Base-by-base conservation (phyloP, 2,329 filamentous ascomycete species). In the Hypoxylon sp. region DNA sequence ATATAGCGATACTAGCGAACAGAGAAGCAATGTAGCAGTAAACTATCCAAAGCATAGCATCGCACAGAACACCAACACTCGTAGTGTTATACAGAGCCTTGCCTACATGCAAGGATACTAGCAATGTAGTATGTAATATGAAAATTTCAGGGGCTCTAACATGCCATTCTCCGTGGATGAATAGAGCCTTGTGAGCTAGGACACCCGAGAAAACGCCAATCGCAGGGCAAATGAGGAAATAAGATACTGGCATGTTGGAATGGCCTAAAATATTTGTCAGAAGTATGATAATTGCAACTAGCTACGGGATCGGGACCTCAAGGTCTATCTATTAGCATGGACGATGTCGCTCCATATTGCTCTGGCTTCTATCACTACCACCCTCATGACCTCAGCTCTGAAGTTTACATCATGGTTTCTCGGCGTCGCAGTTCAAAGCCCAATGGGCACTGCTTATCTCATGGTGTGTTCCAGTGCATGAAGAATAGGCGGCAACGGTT, bases 111-210 rank as follows among this genome's bases (percentile, higher is more conserved):
- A 25, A 21, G 13, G 19, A 23, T 13, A 14, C 11, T 10, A 23
- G 23, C 4, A 48, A n/a, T 11, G 23, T 5, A 19, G 19, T 48
- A 48, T 48, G 43, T 2, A 25, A 13, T 23, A 48, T 13, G 10
- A 48, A 48, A n/a, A 48, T 21, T 25, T 25, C 43, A 25, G 43
- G 43, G 23, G 43, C 43, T 48, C 43, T 21, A 48, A 48, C 23
- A 25, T 48, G 43, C 43, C 43, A 48, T 48, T 48, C 43, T 14
- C 43, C 43, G 7, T 48, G 43, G 10, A 48, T 48, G 43, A 48
- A 48, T 10, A 48, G 21, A 48, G 43, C 19, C 2, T 5, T 21
- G 43, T 48, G 43, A 21, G 43, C 19, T 13, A 48, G 19, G 43
- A 48, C 11, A 19, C 43, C 43, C 4, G 25, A 25, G 43, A 48